Percentiles rank a stretch among this genome's conserved stretches.
Conservation (phyloP, 169 alveolate species). For the Blepharisma undulans region DNA sequence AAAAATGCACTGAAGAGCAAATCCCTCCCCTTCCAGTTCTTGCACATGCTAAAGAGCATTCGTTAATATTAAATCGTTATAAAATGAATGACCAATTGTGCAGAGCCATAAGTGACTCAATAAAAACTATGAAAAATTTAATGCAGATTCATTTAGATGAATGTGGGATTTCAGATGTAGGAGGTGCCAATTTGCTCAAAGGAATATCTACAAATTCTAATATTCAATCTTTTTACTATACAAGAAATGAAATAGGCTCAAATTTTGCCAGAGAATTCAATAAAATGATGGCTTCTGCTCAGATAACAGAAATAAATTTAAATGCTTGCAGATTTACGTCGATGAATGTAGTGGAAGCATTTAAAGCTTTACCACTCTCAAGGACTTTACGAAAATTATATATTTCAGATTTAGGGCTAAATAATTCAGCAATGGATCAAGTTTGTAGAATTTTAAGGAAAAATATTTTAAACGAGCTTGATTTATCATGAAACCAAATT, state of each 20-base stretch:
- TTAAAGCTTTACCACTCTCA: neutral
- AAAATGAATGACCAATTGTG: neutral
- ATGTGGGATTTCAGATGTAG: constrained; percentile 15
- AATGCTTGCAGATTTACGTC: neutral
- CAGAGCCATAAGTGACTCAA: constrained; percentile 10
- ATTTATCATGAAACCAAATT: neutral
- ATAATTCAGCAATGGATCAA: neutral
- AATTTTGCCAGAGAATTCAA: neutral
- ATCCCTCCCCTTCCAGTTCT: constrained; percentile 25
- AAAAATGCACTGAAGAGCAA: neutral
- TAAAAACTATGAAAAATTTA: neutral
- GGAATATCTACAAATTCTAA: neutral
- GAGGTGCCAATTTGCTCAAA: constrained; percentile 6
- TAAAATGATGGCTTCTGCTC: neutral
- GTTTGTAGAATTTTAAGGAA: neutral
- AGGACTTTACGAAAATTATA: neutral
- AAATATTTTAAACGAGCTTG: neutral
- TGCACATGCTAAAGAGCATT: neutral
- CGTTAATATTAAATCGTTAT: constrained; percentile 3
- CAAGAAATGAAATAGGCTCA: constrained; percentile 26
- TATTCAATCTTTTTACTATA: constrained; percentile 17
- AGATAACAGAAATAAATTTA: neutral
- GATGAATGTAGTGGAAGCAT: neutral
- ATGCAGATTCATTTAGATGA: constrained; percentile 19
- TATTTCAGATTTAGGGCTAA: neutral